Conservation (phyloP, 768 basidiomycete species). For the Amanita molliuscula region DNA sequence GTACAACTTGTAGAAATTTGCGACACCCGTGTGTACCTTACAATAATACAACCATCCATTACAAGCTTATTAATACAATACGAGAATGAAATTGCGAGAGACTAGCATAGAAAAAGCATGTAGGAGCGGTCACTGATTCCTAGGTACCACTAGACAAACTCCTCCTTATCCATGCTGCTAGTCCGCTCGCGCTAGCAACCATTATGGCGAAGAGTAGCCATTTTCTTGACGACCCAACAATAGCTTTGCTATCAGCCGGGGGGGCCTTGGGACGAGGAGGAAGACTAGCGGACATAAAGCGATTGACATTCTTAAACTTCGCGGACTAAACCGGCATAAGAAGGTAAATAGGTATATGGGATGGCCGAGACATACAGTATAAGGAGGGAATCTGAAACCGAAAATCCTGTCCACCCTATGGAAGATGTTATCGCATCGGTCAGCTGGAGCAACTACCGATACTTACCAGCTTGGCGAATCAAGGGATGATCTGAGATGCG, state of each 20-base stretch:
- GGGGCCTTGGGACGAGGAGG: constrained; percentile 33
- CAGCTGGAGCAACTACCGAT: constrained; percentile 12
- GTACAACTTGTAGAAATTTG: background rate
- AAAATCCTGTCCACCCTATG: constrained; percentile 40
- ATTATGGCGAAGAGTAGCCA: constrained; percentile 40
- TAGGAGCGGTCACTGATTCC: background rate
- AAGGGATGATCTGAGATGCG: constrained; percentile 53
- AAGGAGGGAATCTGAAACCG: constrained; percentile 52
- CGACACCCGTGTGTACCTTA: background rate
- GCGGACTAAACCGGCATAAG: constrained; percentile 14
- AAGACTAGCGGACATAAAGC: constrained; percentile 20
- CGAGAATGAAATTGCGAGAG: background rate
- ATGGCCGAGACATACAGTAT: constrained; percentile 23
- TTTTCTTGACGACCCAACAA: constrained; percentile 28
- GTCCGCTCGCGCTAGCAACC: constrained; percentile 29
- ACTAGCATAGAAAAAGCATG: no score
- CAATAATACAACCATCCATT: background rate
- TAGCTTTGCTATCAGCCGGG: constrained; percentile 7
- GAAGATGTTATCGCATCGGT: background rate
- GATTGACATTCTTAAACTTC: constrained; percentile 20
- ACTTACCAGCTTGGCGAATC: constrained; percentile 51
- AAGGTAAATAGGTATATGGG: background rate
- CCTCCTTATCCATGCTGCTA: constrained; percentile 28
- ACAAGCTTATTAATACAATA: background rate
- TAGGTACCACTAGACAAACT: constrained; percentile 6